Conservation (phyloP, 2,329 filamentous ascomycete species). For the Pestalotiopsis sp. region DNA sequence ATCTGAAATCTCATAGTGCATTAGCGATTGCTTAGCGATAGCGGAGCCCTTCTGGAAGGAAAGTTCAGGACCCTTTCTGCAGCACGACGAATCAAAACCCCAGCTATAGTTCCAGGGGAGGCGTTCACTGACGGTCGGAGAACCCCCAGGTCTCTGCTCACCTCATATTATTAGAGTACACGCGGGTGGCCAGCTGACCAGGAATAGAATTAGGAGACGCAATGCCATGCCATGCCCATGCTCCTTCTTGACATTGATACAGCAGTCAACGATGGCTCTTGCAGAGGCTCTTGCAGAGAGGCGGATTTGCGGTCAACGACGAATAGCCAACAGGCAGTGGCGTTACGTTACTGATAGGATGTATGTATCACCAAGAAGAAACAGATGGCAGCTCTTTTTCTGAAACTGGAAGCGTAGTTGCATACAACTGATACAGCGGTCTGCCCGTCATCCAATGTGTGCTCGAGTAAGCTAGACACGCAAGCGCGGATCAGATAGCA, state of each 20-base stretch:
- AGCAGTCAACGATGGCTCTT: not conserved
- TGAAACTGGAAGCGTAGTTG: not conserved
- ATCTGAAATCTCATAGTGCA: not conserved
- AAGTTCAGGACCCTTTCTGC: slow-evolving; percentile 10
- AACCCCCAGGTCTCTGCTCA: not conserved
- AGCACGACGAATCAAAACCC: not conserved
- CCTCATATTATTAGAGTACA: not conserved
- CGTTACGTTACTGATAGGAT: not conserved
- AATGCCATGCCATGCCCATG: not conserved
- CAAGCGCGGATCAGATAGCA: not conserved
- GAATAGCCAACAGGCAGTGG: not conserved
- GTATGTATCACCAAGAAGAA: not conserved
- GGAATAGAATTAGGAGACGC: not conserved
- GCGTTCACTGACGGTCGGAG: not conserved
- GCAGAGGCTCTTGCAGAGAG: not conserved
- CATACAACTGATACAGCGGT: not conserved
- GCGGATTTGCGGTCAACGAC: not conserved
- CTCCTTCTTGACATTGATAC: not conserved
- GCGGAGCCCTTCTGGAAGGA: slow-evolving; percentile 3
- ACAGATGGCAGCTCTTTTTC: not conserved
- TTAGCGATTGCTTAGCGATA: not conserved
- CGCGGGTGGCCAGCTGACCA: not conserved
- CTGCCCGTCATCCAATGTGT: not conserved
- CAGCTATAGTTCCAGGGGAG: not conserved
- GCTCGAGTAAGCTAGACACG: not conserved